phyloP scores from a whole-genome alignment of 2,329 filamentous ascomycete genomes.

The Cladosporium sp. region DNA sequence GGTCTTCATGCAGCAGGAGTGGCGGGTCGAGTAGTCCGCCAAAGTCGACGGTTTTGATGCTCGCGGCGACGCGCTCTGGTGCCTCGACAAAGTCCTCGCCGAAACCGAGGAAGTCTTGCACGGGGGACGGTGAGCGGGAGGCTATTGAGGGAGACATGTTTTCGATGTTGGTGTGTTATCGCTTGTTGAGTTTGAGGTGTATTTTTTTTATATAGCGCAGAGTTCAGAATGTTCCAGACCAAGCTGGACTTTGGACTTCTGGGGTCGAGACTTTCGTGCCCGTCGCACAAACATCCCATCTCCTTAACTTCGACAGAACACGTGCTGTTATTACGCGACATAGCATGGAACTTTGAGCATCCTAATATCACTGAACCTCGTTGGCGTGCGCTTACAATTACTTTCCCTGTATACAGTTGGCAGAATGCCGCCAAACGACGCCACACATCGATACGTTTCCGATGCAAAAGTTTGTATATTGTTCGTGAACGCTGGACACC shows the following conservation, averaged over 20 bases:
- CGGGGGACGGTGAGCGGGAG: slow-evolving; percentile 1
- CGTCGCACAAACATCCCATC: neutral
- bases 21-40: slow-evolving; percentile 69
- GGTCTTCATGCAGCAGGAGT: slow-evolving; percentile 79
- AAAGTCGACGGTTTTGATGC: slow-evolving; percentile 60
- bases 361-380: neutral
- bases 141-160: slow-evolving; percentile 8
- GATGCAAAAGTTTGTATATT: neutral
- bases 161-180: slow-evolving; percentile 1
- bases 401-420: neutral
- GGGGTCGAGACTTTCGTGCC: neutral
- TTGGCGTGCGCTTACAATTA: neutral
- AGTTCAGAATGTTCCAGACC: neutral
- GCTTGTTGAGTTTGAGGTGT: neutral
- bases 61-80: slow-evolving; percentile 31
- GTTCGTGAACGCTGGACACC: no score
- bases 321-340: neutral
- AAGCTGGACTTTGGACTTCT: neutral
- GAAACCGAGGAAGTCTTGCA: slow-evolving; percentile 38
- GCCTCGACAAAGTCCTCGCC: slow-evolving; percentile 58
- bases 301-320: neutral
- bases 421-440: neutral
- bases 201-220: neutral
- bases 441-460: neutral
- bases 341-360: neutral